Evolutionary conservation across 257 asterid genomes (phyloP).

Genomic region (Ajuga chamaepitys): DNA sequence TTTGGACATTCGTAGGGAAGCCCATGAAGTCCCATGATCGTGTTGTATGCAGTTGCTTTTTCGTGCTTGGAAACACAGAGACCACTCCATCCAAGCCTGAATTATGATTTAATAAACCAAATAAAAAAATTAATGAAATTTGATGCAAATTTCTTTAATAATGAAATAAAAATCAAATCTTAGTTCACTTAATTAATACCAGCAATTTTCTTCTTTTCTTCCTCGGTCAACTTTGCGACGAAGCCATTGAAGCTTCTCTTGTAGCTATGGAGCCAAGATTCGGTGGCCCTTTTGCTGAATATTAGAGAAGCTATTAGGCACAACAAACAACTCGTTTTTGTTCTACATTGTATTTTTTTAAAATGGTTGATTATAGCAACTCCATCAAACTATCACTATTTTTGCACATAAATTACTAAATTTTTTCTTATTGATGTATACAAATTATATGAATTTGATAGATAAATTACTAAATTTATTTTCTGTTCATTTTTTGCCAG

Average conservation of each 20-base stretch:
- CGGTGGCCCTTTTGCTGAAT: conserved; percentile 32
- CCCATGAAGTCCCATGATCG: conserved; percentile 65
- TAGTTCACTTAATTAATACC: conserved; percentile 31
- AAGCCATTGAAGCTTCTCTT: conserved; percentile 63
- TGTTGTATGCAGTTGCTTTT: conserved; percentile 45
- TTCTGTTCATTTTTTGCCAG: too few relatives aligned
- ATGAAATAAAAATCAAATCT: background rate
- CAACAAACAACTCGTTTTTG: background rate
- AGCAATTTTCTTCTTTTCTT: conserved; percentile 37
- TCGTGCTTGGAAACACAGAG: conserved; percentile 37
- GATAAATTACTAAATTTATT: too few relatives aligned
- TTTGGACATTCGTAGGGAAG: conserved; percentile 25
- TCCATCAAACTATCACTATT: too few relatives aligned
- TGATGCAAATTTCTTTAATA: too few relatives aligned
- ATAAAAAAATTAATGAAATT: background rate
- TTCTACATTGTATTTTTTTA: too few relatives aligned
- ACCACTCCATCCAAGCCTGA: conserved; percentile 48
- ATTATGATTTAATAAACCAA: background rate
- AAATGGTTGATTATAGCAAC: too few relatives aligned
- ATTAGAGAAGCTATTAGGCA: background rate
- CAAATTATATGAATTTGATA: too few relatives aligned
- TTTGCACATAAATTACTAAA: too few relatives aligned
- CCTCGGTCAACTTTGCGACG: conserved; percentile 42
- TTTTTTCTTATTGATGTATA: too few relatives aligned
- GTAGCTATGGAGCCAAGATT: conserved; percentile 38